A percentile compares a stretch with the other conserved stretches of the same genome.
Conservation (phyloP, 208 protist genomes). For the Tritrichomonas foetus region DNA sequence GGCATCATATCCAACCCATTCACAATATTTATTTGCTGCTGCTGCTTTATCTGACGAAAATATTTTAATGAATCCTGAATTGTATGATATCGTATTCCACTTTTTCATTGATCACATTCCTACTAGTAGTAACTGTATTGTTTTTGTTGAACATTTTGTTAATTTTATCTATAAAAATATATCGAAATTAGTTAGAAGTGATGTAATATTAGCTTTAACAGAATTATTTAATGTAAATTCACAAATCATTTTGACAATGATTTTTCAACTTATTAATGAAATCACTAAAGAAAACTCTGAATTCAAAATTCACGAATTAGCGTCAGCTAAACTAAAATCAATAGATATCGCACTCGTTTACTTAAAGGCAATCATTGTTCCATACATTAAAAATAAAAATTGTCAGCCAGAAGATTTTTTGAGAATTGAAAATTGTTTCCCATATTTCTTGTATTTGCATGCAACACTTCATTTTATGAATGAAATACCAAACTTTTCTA, state of each 20-base stretch:
- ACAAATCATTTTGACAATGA: neutral
- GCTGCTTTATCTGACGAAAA: neutral
- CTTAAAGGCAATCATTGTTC: neutral
- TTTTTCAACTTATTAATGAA: neutral
- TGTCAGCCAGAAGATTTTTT: neutral
- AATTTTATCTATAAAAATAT: neutral
- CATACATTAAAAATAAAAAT: neutral
- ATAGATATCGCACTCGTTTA: neutral
- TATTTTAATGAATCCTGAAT: neutral
- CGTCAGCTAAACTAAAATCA: neutral
- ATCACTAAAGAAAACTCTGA: neutral
- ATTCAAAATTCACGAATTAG: neutral
- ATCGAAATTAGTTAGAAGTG: neutral
- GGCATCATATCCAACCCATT: neutral
- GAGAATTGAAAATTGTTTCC: neutral
- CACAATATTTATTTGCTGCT: neutral
- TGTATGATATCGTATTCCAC: neutral
- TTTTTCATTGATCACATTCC: neutral
- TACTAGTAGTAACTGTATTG: neutral
- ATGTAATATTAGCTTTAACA: neutral
- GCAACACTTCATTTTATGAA: neutral
- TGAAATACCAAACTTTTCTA: neutral
- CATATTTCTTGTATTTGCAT: neutral
- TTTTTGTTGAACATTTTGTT: neutral
- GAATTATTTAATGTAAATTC: neutral